Conservation (phyloP, 1,284 basidiomycete genomes). For the Ceratobasidium sp. region DNA sequence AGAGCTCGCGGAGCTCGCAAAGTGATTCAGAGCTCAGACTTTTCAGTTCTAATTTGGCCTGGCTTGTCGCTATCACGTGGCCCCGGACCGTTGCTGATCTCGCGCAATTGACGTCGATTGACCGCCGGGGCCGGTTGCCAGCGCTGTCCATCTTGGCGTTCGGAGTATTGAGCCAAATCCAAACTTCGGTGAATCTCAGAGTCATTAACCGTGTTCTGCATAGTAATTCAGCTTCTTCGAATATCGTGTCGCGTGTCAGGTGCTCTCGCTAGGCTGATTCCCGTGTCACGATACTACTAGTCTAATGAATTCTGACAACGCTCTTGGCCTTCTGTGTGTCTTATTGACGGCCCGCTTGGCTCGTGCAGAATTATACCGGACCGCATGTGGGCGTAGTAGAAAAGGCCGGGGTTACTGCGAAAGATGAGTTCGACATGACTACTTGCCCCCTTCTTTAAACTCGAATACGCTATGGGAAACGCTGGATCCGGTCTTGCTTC, state of each 20-base stretch:
- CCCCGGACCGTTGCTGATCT: neutral
- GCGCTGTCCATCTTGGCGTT: slow-evolving; percentile 36
- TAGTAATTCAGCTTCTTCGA: too few species aligned
- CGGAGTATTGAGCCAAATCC: slow-evolving; percentile 31
- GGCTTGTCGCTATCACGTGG: slow-evolving; percentile 6
- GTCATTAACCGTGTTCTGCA: neutral
- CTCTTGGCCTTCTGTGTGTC: neutral
- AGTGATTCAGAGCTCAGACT: too few species aligned
- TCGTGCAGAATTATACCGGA: neutral
- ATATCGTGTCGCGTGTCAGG: neutral
- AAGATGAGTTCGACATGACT: neutral
- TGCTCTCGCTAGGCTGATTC: neutral
- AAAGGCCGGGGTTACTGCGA: neutral
- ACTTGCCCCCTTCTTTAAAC: neutral
- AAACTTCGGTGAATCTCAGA: neutral
- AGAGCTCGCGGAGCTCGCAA: too few species aligned
- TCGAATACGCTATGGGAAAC: slow-evolving; percentile 40
- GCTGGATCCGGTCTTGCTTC: slow-evolving; percentile 29
- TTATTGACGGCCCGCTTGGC: slow-evolving; percentile 9
- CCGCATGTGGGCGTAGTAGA: slow-evolving; percentile 16
- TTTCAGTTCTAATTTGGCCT: too few species aligned
- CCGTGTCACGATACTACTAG: neutral
- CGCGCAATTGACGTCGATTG: neutral
- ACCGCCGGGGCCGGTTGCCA: slow-evolving; percentile 29
- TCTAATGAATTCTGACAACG: too few species aligned